Percentiles rank a stretch among this genome's conserved stretches.
Conservation (phyloP, 192 early-diverging fungal species). For the Backusella mclennaniae region DNA sequence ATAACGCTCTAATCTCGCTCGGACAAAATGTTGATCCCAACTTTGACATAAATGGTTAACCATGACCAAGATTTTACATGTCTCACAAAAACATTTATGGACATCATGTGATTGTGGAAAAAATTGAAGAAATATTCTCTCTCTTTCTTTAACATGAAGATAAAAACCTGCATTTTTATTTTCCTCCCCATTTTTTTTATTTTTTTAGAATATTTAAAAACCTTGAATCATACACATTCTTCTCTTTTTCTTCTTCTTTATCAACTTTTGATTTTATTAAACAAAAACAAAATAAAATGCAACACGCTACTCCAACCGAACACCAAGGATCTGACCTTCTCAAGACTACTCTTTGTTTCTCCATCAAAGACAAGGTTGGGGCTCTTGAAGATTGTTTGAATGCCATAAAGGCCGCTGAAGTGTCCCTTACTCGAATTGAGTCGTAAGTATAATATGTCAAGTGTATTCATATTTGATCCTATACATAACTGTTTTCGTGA, state of each 20-base stretch:
- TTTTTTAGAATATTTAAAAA: neutral
- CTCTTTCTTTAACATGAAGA: neutral
- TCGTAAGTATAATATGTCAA: constrained; percentile 47
- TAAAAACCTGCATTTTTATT: neutral
- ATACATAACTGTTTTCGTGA: neutral
- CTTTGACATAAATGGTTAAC: neutral
- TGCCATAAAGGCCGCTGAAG: constrained; percentile 62
- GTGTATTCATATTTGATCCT: neutral
- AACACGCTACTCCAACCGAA: neutral
- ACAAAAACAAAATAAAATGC: constrained; percentile 11
- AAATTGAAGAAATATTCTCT: neutral
- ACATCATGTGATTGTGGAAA: constrained; percentile 17
- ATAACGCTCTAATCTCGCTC: neutral
- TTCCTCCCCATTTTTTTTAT: neutral
- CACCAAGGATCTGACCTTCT: neutral
- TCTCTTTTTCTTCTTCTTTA: neutral
- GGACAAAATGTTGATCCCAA: neutral
- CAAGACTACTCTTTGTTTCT: constrained; percentile 53
- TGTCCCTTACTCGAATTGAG: constrained; percentile 95
- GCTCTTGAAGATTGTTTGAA: constrained; percentile 80
- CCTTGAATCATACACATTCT: neutral
- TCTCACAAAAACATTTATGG: neutral
- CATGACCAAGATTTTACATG: neutral
- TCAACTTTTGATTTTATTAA: neutral
- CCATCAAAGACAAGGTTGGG: constrained; percentile 83